These are phyloP conservation scores for Aeschynomene evenia DNA, from an alignment of 306 rosid species.

Conservation along the genomic window DNA sequence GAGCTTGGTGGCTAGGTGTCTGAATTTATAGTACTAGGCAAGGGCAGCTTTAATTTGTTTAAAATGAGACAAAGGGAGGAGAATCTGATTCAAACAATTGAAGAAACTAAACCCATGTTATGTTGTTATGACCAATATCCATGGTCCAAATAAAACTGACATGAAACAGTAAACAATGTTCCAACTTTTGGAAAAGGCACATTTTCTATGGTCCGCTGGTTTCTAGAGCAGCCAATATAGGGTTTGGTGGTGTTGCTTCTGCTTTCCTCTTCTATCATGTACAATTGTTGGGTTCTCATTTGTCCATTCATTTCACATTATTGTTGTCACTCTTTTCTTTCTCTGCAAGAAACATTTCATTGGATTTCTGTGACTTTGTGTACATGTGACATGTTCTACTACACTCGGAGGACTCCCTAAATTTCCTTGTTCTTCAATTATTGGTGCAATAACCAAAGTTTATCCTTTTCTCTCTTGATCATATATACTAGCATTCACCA, in stretches of 20 bases:
- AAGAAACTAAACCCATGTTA: no score
- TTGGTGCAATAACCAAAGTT: background rate
- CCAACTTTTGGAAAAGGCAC: constrained; percentile 31
- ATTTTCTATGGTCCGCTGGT: constrained; percentile 43
- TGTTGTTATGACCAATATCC: constrained; percentile 22
- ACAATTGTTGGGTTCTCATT: constrained; percentile 12
- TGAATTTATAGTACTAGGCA: constrained; percentile 31
- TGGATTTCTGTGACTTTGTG: background rate
- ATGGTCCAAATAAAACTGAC: constrained; percentile 36
- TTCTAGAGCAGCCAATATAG: constrained; percentile 9
- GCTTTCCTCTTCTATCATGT: constrained; percentile 1
- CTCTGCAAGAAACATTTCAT: background rate
- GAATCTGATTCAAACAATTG: constrained; percentile 47
- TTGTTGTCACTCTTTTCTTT: background rate
- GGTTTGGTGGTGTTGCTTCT: constrained; percentile 19
- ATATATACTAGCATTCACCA: background rate
- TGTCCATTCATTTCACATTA: background rate
- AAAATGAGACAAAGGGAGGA: constrained; percentile 23
- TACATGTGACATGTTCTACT: background rate
- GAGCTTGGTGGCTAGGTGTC: background rate
- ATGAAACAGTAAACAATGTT: constrained; percentile 20
- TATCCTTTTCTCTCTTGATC: background rate
- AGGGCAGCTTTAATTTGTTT: constrained; percentile 23
- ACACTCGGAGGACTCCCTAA: background rate
- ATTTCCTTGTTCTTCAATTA: background rate